Conservation (phyloP, 2,329 filamentous ascomycete genomes). For the Colletotrichum chrysophilum region DNA sequence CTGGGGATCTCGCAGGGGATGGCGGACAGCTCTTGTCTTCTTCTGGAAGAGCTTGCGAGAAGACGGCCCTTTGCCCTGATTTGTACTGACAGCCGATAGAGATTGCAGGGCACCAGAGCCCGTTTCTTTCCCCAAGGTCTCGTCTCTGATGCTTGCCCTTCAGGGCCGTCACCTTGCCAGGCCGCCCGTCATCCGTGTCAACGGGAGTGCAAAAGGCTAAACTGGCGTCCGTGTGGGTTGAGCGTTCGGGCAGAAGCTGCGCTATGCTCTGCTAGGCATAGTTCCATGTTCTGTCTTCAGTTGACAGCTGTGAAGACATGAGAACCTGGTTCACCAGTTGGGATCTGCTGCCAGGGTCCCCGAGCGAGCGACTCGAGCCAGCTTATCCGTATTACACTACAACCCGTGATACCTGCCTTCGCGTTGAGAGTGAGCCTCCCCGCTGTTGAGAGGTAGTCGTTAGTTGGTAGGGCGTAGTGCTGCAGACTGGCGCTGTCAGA, state of each 20-base stretch:
- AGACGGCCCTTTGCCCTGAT: constrained; percentile 9
- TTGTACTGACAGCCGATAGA: constrained; percentile 1
- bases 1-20: constrained; percentile 13
- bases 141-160: not conserved
- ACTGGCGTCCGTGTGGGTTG: constrained; percentile 11
- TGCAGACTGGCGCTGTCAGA: not conserved
- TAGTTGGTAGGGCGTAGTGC: not conserved
- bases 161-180: not conserved
- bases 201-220: constrained; percentile 18
- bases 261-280: constrained; percentile 19
- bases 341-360: constrained; percentile 15
- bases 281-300: not conserved
- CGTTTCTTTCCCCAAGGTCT: not conserved
- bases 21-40: constrained; percentile 5
- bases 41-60: constrained; percentile 26
- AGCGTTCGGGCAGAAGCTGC: not conserved
- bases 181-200: constrained; percentile 7
- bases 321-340: constrained; percentile 12
- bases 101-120: constrained; percentile 1
- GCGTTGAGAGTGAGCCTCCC: not conserved
- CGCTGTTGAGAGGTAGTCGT: not conserved
- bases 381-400: too few species aligned
- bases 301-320: constrained; percentile 16
- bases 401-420: not conserved
- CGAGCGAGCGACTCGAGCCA: not conserved